A percentile compares a stretch with the other conserved stretches of the same genome.
phyloP scores from a whole-genome alignment of 257 asterid species.

The Solanum chilense region DNA sequence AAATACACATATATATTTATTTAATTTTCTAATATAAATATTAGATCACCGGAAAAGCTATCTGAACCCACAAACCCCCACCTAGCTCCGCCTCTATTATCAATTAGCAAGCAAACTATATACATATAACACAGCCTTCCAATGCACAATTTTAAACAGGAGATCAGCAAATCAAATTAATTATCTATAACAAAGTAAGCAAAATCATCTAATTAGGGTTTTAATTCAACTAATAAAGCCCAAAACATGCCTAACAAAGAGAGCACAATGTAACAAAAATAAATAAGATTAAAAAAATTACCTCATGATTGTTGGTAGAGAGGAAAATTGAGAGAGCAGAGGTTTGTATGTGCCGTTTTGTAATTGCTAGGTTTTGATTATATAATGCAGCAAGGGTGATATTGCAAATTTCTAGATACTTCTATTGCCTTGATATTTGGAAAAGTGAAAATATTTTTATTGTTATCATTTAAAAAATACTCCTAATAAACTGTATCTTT shows the following conservation, averaged over 20 bases:
- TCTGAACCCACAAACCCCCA: not conserved
- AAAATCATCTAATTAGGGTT: not conserved
- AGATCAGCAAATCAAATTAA: not conserved
- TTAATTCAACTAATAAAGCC: not conserved
- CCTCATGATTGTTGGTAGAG: not conserved
- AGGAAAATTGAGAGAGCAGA: not conserved
- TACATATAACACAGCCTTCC: not conserved
- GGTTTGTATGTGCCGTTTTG: not conserved
- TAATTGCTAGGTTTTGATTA: not conserved
- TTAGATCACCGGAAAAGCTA: not conserved
- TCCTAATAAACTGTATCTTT: no score
- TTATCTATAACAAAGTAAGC: not conserved
- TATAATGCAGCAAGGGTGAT: not conserved
- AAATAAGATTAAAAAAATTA: not conserved
- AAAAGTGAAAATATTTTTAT: not conserved
- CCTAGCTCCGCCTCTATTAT: not conserved
- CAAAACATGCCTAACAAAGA: not conserved
- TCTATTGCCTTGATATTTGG: not conserved
- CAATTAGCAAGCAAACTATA: not conserved
- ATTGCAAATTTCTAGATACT: conserved; percentile 28
- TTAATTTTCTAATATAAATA: not conserved
- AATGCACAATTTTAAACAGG: not conserved
- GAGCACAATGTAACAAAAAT: not conserved
- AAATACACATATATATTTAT: no score
- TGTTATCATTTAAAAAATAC: no score